These are phyloP conservation scores for Lenwebbia sp. DNA, from an alignment of 345 rosid species.

Conservation along the genomic window DNA sequence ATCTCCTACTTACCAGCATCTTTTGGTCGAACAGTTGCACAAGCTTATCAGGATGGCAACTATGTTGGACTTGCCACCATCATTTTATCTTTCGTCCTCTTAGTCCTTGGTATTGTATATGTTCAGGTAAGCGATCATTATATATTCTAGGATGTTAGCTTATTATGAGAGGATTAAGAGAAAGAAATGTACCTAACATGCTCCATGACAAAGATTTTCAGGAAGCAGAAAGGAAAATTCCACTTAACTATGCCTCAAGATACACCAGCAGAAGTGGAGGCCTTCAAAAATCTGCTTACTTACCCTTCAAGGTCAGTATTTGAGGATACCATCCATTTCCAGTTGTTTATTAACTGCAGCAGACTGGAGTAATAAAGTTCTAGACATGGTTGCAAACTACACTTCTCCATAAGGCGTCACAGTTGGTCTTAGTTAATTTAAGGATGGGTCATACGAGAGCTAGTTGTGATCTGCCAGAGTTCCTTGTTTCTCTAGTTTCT, in stretches of 20 bases:
- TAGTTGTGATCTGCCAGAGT: not conserved
- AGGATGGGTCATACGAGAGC: not conserved
- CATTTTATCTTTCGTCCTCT: conserved; percentile 56
- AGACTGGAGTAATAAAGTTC: not conserved
- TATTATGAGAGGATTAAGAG: not conserved
- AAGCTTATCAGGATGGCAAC: conserved; percentile 88
- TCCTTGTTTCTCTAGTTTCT: not conserved
- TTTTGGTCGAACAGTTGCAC: conserved; percentile 73
- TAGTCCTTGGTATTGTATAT: conserved; percentile 88
- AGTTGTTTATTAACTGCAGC: not conserved
- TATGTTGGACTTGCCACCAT: conserved; percentile 69
- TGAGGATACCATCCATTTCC: not conserved
- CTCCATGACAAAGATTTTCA: conserved; percentile 33
- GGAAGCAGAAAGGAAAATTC: conserved; percentile 99
- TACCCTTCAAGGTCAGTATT: conserved; percentile 77
- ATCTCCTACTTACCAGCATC: conserved; percentile 97
- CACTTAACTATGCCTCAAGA: conserved; percentile 94
- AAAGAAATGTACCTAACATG: conserved; percentile 9
- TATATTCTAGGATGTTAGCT: not conserved
- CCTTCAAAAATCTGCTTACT: conserved; percentile 84
- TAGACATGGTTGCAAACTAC: not conserved
- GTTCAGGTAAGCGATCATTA: conserved; percentile 67
- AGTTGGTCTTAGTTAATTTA: not conserved
- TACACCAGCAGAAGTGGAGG: conserved; percentile 72
- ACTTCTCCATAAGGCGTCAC: not conserved